phyloP scores from a whole-genome alignment of 768 basidiomycete genomes.

The Termitomyces eurrhizus region DNA sequence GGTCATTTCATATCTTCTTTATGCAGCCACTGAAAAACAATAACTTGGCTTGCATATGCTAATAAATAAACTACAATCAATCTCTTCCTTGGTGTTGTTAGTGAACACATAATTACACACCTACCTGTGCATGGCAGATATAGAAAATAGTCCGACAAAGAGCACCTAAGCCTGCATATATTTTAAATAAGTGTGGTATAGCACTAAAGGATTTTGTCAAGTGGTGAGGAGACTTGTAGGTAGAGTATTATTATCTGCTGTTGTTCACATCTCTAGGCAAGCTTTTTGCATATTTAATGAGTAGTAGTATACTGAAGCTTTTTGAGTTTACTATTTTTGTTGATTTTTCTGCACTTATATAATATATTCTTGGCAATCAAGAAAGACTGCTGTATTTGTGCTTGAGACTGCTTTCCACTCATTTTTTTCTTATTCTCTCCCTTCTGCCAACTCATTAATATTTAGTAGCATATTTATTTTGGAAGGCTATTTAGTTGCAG shows the following conservation, averaged over 20 bases:
- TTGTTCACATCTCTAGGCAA: constrained; percentile 83
- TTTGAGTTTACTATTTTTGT: constrained; percentile 55
- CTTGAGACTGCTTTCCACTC: no score
- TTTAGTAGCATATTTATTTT: no score
- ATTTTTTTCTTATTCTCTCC: no score
- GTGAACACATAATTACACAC: constrained; percentile 45
- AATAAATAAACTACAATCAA: constrained; percentile 98
- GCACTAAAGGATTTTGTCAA: constrained; percentile 60
- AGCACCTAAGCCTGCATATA: constrained; percentile 68
- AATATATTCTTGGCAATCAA: constrained; percentile 21
- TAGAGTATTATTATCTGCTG: constrained; percentile 83
- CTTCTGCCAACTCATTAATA: no score
- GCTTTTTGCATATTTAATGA: constrained; percentile 92
- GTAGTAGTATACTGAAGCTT: constrained; percentile 80
- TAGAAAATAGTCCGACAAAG: constrained; percentile 79
- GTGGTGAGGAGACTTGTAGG: constrained; percentile 73
- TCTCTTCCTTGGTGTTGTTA: constrained; percentile 84
- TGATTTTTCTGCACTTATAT: not conserved
- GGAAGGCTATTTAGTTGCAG: no score
- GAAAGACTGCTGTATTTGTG: constrained; percentile 76
- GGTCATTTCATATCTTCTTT: not conserved
- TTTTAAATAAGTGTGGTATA: constrained; percentile 57
- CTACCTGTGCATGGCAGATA: constrained; percentile 67
- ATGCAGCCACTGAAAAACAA: no score
- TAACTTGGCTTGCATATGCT: constrained; percentile 54